A percentile compares a stretch with the other conserved stretches of the same genome.
Conservation (phyloP, 495 filamentous ascomycete species). For the Tirmania nivea region DNA sequence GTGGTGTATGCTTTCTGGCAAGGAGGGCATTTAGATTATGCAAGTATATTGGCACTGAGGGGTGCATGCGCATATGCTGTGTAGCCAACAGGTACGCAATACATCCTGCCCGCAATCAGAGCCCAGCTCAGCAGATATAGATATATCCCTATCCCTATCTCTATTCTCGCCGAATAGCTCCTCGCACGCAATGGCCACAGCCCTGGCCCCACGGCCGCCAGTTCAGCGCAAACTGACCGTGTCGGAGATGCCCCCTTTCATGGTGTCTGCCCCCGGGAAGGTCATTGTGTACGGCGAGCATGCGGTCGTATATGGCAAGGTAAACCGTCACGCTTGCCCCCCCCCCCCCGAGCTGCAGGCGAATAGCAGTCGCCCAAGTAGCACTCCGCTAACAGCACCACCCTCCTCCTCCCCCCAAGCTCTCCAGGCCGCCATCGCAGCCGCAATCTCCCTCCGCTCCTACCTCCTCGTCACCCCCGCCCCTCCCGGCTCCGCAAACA, state of each 20-base stretch:
- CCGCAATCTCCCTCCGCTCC: slow-evolving; percentile 78
- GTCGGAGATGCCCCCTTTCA: slow-evolving; percentile 54
- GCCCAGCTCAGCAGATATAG: too few relatives aligned
- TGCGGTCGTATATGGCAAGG: slow-evolving; percentile 87
- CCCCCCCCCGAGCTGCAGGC: neutral
- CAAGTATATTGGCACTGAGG: too few relatives aligned
- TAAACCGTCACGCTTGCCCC: slow-evolving; percentile 17
- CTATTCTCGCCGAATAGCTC: too few relatives aligned
- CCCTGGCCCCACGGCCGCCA: slow-evolving; percentile 1
- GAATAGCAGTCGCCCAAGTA: neutral
- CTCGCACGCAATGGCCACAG: too few relatives aligned
- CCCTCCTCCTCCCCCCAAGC: too few relatives aligned
- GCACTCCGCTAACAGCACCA: too few relatives aligned
- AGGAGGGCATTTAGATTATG: too few relatives aligned
- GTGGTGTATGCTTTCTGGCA: too few relatives aligned
- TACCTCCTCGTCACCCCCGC: slow-evolving; percentile 75
- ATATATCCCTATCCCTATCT: too few relatives aligned
- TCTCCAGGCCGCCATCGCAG: slow-evolving; percentile 62
- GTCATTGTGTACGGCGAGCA: slow-evolving; percentile 96
- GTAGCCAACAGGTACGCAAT: too few relatives aligned
- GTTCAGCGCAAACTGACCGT: slow-evolving; percentile 13
- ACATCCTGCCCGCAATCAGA: too few relatives aligned
- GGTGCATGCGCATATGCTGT: too few relatives aligned
- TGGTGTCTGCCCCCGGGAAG: slow-evolving; percentile 94
- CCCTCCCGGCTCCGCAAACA: slow-evolving; percentile 42